A percentile compares a stretch with the other conserved stretches of the same genome.
Evolutionary conservation across 495 filamentous ascomycete species (phyloP).

Genomic region (Trichoderma asperelloides): DNA sequence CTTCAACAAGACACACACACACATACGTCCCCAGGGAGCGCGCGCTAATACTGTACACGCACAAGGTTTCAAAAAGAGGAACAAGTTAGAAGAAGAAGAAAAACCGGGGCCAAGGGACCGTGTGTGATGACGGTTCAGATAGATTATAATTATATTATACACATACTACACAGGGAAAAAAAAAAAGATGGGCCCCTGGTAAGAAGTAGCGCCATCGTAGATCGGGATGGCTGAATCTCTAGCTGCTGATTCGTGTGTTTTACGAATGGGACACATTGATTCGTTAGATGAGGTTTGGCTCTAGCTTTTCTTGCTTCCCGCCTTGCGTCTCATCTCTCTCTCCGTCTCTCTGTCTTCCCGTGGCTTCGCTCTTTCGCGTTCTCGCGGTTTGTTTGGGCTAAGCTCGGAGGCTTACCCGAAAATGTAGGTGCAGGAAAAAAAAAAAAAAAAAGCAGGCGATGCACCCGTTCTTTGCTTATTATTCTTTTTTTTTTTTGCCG

Average conservation of each 20-base stretch:
- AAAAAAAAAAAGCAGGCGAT: not conserved
- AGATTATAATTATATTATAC: not conserved
- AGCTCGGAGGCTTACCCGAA: constrained; percentile 1
- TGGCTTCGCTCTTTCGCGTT: constrained; percentile 1
- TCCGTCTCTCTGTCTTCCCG: not conserved
- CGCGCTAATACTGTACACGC: too few species aligned
- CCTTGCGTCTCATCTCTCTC: not conserved
- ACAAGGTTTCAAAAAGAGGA: too few species aligned
- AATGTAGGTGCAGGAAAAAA: not conserved
- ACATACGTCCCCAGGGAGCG: too few species aligned
- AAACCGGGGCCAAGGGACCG: not conserved
- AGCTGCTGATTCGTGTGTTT: not conserved
- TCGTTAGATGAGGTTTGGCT: not conserved
- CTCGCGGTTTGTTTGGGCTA: not conserved
- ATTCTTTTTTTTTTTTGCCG: not conserved
- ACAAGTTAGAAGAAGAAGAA: not conserved
- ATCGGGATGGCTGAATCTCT: constrained; percentile 7
- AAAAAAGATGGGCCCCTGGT: not conserved
- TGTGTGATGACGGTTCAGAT: not conserved
- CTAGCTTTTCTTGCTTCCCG: not conserved
- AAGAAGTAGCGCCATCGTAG: constrained; percentile 7
- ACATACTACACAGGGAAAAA: too few species aligned
- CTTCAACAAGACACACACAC: too few species aligned
- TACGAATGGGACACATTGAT: not conserved
- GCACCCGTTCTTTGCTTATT: not conserved